A percentile compares a stretch with the other conserved stretches of the same genome.
These are phyloP conservation scores for Pseudogymnoascus sp. DNA, from an alignment of 2,329 filamentous ascomycete species.

Conservation along the genomic window DNA sequence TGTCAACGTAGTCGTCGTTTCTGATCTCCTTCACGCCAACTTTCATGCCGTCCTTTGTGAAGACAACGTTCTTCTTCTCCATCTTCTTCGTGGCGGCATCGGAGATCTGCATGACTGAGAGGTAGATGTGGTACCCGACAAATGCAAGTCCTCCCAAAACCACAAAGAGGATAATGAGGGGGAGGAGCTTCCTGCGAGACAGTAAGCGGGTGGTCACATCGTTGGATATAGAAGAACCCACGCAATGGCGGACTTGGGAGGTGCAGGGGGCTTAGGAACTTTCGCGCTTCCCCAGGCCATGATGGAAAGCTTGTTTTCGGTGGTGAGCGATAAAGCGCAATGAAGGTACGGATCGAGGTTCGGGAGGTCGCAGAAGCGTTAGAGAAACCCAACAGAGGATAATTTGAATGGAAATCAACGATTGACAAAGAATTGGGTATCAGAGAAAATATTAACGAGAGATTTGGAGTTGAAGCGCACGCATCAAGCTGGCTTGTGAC, in stretches of 20 bases:
- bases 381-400: not conserved
- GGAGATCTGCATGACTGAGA: conserved; percentile 58
- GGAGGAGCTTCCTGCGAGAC: conserved; percentile 46
- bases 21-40: conserved; percentile 63
- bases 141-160: conserved; percentile 51
- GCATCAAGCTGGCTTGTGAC: not conserved
- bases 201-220: not conserved
- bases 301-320: conserved; percentile 17
- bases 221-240: conserved; percentile 14
- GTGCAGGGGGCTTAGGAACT: conserved; percentile 23
- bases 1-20: conserved; percentile 65
- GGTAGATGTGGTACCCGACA: conserved; percentile 65
- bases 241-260: conserved; percentile 29
- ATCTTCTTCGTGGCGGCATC: conserved; percentile 60
- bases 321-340: conserved; percentile 8
- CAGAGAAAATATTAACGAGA: conserved; percentile 3
- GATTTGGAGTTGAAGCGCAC: not conserved
- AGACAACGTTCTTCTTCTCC: conserved; percentile 66
- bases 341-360: not conserved
- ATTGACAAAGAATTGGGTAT: conserved; percentile 3
- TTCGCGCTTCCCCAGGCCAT: conserved; percentile 30
- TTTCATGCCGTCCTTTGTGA: conserved; percentile 66
- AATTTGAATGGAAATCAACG: not conserved
- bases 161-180: conserved; percentile 56
- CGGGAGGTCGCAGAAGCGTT: not conserved